phyloP scores from a whole-genome alignment of 1,284 basidiomycete genomes.

The Clitocybe nebularis region DNA sequence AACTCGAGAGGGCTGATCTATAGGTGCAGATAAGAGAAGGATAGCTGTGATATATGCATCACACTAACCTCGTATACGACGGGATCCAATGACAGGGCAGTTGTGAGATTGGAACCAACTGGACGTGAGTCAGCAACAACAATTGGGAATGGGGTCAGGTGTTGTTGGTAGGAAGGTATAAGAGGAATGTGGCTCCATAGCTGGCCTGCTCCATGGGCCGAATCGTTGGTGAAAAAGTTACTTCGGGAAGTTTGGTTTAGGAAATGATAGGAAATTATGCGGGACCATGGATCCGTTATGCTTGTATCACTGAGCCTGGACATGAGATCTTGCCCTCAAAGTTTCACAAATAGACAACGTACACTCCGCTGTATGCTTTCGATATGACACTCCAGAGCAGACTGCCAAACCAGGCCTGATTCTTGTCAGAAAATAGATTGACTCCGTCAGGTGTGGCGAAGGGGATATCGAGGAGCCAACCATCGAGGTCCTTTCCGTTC shows the following conservation, averaged over 20 bases:
- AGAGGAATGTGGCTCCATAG: slow-evolving; percentile 56
- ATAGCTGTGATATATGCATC: background rate
- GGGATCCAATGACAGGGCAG: slow-evolving; percentile 37
- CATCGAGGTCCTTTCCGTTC: slow-evolving; percentile 39
- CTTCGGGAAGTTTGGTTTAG: slow-evolving; percentile 53
- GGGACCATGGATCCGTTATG: slow-evolving; percentile 58
- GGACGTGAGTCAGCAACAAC: slow-evolving; percentile 52
- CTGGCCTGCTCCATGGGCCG: slow-evolving; percentile 61
- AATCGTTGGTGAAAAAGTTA: slow-evolving; percentile 58
- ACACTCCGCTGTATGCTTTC: slow-evolving; percentile 53
- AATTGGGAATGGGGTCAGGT: slow-evolving; percentile 53
- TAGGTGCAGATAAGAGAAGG: too few species aligned
- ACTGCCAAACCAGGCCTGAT: slow-evolving; percentile 58
- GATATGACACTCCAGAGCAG: slow-evolving; percentile 54
- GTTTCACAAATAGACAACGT: slow-evolving; percentile 18
- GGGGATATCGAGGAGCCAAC: slow-evolving; percentile 58
- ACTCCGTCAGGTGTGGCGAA: slow-evolving; percentile 50
- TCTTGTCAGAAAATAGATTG: slow-evolving; percentile 40
- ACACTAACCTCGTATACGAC: slow-evolving; percentile 55
- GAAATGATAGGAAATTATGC: slow-evolving; percentile 66
- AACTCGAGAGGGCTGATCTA: slow-evolving; percentile 64
- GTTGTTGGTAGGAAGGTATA: slow-evolving; percentile 42
- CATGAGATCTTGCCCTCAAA: background rate
- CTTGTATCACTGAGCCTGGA: slow-evolving; percentile 48
- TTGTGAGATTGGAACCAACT: slow-evolving; percentile 39